Evolutionary conservation across 495 filamentous ascomycete genomes (phyloP), one percentile per base, ranked within the genome.

Genomic region (Podospora pseudocomata): DNA sequence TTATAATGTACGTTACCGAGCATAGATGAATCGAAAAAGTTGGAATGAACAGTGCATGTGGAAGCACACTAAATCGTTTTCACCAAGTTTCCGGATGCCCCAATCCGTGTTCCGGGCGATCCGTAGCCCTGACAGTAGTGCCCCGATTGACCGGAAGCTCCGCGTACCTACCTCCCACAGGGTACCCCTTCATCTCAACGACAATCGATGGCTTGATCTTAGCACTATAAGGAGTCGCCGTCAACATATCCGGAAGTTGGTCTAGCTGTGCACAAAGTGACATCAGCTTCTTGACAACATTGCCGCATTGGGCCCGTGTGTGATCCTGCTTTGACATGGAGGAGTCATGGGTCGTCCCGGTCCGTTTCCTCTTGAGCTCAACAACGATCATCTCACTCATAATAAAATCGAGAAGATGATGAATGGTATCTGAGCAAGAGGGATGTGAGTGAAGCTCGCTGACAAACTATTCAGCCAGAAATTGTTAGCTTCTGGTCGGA

Each of bases 311-410:
- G 6, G 28, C 32, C 18, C 27, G 7, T 20, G n/a, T 26, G 32
- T 34, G 28, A n/a, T 44, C 0, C 1, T n/a, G 15, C 61, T 44
- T 63, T 30, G 61, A 19, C 11, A 3, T 18, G 4, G 23, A 28
- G 20, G 59, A 0, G 26, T 13, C 39, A 13, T 13, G 6, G 15
- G 39, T 16, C 39, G 15, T 16, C 15, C 1, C 15, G 23, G 23
- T 23, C 23, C 1, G 1, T 16, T 49, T 49, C 39, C 2, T 49
- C 39, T 49, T 49, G 39, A 49, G 39, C 18, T 63, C 61, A 15
- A 63, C 18, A 19, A 63, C 16, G 32, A 63, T 3, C 61, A 63
- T 63, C 9, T 49, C 11, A 6, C 49, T 32, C 61, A 63, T 63
- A 32, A 63, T 63, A 15, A 63, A 63, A 7, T 63, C 30, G 2